Evolutionary conservation across 2,329 filamentous ascomycete species (phyloP), one percentile per base, ranked within the genome.

Genomic region (Fusarium mexicanum): DNA sequence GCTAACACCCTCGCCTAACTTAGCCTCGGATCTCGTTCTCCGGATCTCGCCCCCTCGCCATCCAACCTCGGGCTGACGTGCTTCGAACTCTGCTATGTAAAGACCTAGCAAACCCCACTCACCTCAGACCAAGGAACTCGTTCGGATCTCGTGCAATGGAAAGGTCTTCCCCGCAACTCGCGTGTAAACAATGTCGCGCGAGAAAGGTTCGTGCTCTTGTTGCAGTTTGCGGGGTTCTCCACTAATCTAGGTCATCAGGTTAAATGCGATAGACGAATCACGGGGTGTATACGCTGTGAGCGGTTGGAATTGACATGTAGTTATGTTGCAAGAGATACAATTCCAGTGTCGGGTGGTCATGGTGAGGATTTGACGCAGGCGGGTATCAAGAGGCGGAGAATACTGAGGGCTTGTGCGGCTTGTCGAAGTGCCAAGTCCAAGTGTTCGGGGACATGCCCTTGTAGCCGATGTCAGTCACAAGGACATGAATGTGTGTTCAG

Each of bases 381-480:
- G 3, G 80, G 80, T 3, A 79, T 75, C 37, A 78, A 78, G 65
- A 69, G 80, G 8, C 71, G 77, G 3, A 70, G 80, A 0, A 74
- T 73, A 2, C 64, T 68, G 1, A 66, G 66, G 13, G 83, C 83
- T 11, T 84, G 83, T 61, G 64, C 75, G 6, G 59, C 73, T n/a
- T 84, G 83, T 69, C 78, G 82, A 7, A 72, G 67, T 41, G 77
- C 79, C 18, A 84, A 84, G 61, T 76, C 79, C 1, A 83, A 80
- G 40, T 84, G 83, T 61, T 81, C 79, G 1, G 83, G 83, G 3
- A 73, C 51, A 2, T 57, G 72, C 16, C 81, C 82, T 13, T 83
- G 82, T 26, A 44, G 37, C 31, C 73, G 81, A 64, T 83, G 82
- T 64, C 69, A 64, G n/a, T 76, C 73, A 11, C 69, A 69, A 2